Evolutionary conservation across 129 eudicot species (phyloP).

Genomic region (Lactuca sativa): DNA sequence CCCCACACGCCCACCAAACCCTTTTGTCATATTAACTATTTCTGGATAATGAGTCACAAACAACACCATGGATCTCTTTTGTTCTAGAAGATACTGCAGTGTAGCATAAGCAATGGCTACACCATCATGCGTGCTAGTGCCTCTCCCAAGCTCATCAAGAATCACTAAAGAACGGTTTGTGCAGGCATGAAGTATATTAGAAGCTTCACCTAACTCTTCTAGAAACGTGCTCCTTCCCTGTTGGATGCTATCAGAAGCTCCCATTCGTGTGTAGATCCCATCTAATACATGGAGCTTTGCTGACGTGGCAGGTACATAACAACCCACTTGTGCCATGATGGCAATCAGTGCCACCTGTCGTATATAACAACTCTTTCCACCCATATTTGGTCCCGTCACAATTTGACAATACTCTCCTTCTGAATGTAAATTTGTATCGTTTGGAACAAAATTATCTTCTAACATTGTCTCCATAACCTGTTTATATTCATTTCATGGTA

Average conservation of each 20-base stretch:
- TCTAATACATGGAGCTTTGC: conserved; percentile 82
- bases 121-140: conserved; percentile 98
- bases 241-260: conserved; percentile 92
- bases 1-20: conserved; percentile 71
- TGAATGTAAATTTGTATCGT: conserved; percentile 74
- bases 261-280: conserved; percentile 88
- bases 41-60: conserved; percentile 99
- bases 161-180: conserved; percentile 74
- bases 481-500: conserved; percentile 9
- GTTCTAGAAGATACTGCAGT: conserved; percentile 60
- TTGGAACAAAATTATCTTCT: conserved; percentile 82
- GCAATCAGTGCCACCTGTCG: conserved; percentile 96
- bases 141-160: conserved; percentile 95
- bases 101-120: conserved; percentile 98
- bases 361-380: conserved; percentile 98
- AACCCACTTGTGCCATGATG: conserved; percentile 98
- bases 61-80: conserved; percentile 68
- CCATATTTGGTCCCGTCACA: conserved; percentile 98
- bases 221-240: conserved; percentile 91
- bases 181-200: conserved; percentile 63
- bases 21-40: conserved; percentile 56
- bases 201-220: conserved; percentile 90
- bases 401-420: conserved; percentile 77
- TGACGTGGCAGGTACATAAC: conserved; percentile 89
- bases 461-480: conserved; percentile 80